phyloP scores from a whole-genome alignment of 2,329 filamentous ascomycete species.

The Arthrobotrys sinensis region DNA sequence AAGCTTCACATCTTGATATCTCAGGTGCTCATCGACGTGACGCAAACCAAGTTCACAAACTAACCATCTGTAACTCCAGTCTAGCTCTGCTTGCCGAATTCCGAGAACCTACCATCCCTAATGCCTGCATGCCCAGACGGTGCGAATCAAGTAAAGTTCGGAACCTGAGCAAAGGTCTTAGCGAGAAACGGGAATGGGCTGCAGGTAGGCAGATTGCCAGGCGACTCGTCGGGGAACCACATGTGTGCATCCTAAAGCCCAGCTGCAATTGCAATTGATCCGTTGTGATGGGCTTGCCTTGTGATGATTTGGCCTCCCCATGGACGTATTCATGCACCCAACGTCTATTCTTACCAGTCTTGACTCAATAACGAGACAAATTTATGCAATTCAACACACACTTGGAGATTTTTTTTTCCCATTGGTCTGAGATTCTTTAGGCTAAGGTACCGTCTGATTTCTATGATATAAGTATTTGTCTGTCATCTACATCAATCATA shows the following conservation, averaged over 20 bases:
- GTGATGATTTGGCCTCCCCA: conserved; percentile 1
- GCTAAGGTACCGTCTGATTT: conserved; percentile 4
- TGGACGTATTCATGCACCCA: not conserved
- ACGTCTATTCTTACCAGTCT: conserved; percentile 12
- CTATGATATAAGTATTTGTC: conserved; percentile 5
- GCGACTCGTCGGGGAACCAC: conserved; percentile 56
- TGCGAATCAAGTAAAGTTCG: conserved; percentile 45
- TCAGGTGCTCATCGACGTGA: conserved; percentile 29
- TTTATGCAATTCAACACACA: not conserved
- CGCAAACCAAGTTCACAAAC: conserved; percentile 13
- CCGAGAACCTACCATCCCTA: conserved; percentile 34
- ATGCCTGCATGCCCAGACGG: conserved; percentile 34
- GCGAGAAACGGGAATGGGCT: conserved; percentile 46
- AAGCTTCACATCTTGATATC: conserved; percentile 14
- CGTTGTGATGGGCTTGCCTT: conserved; percentile 15
- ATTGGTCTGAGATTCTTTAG: not conserved
- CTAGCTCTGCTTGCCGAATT: conserved; percentile 25
- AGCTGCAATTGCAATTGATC: conserved; percentile 33
- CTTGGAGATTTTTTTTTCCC: not conserved
- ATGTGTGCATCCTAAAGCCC: conserved; percentile 35
- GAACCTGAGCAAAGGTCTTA: conserved; percentile 32
- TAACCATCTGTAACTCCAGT: conserved; percentile 12
- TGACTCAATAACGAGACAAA: too few species aligned
- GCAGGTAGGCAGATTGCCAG: conserved; percentile 36
- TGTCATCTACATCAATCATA: not conserved